Conservation (phyloP, 768 basidiomycete species). For the Pleurotus pulmonarius region DNA sequence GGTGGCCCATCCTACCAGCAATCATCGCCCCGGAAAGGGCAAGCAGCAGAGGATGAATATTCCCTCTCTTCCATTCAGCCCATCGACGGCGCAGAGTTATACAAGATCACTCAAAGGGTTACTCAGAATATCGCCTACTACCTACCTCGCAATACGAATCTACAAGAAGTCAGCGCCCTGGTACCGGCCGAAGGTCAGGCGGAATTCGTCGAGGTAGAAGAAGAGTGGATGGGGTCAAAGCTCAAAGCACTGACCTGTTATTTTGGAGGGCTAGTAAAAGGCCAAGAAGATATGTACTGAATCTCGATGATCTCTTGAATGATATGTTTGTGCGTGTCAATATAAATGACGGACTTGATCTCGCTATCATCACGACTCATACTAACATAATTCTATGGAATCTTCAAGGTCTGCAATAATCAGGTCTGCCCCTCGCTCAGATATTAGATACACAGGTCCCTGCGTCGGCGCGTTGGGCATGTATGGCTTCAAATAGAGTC, state of each 20-base stretch:
- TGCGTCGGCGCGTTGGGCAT: slow-evolving; percentile 24
- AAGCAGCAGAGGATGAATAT: slow-evolving; percentile 48
- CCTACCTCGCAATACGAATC: slow-evolving; percentile 75
- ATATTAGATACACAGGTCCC: slow-evolving; percentile 22
- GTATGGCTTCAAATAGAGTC: slow-evolving; percentile 10
- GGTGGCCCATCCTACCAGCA: slow-evolving; percentile 72
- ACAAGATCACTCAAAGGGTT: slow-evolving; percentile 63
- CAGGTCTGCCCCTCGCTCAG: slow-evolving; percentile 25
- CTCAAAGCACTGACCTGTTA: slow-evolving; percentile 94
- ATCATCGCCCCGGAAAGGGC: slow-evolving; percentile 7
- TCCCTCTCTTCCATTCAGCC: slow-evolving; percentile 72
- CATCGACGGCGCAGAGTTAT: slow-evolving; percentile 80
- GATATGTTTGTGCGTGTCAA: no score
- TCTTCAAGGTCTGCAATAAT: slow-evolving; percentile 14
- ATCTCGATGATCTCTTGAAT: not conserved
- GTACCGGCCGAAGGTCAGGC: slow-evolving; percentile 20
- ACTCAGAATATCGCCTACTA: slow-evolving; percentile 87
- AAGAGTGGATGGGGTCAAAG: slow-evolving; percentile 94
- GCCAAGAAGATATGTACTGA: slow-evolving; percentile 63
- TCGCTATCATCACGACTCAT: no score
- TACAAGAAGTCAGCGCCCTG: slow-evolving; percentile 68
- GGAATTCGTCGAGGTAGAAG: slow-evolving; percentile 86
- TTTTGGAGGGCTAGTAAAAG: slow-evolving; percentile 77
- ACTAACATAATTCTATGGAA: no score
- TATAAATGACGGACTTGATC: no score